Conservation (phyloP, 2,329 filamentous ascomycete species). For the Aureobasidium uvarum region DNA sequence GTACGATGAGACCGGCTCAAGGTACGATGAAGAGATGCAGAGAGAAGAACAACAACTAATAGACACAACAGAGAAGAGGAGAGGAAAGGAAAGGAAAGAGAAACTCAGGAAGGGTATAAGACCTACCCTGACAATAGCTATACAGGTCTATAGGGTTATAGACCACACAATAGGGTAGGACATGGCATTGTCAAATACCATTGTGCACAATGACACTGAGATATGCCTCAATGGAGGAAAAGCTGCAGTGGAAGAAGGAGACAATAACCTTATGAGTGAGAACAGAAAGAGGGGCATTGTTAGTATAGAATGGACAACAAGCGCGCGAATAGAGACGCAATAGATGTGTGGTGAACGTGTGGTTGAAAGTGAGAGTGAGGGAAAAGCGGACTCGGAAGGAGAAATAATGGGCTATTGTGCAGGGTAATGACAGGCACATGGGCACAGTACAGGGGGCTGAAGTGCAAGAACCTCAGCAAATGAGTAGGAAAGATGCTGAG, state of each 20-base stretch:
- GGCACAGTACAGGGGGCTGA: not conserved
- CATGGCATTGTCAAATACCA: not conserved
- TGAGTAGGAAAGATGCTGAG: not conserved
- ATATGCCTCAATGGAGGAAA: not conserved
- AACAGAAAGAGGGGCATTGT: not conserved
- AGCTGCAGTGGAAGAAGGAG: not conserved
- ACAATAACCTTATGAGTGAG: not conserved
- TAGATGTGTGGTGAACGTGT: not conserved
- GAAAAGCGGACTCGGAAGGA: not conserved
- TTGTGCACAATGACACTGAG: conserved; percentile 12
- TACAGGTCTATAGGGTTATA: not conserved
- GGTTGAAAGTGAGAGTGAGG: not conserved
- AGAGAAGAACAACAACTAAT: not conserved
- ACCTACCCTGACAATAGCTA: conserved; percentile 20
- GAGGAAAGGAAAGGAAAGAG: not conserved
- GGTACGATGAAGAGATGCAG: not conserved
- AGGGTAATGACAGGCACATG: not conserved
- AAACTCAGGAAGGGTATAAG: not conserved
- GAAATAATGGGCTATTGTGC: not conserved
- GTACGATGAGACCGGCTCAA: conserved; percentile 7
- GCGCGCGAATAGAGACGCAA: not conserved
- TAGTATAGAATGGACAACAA: not conserved
- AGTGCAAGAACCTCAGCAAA: not conserved
- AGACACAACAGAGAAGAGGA: not conserved
- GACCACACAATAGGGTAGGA: not conserved